Evolutionary conservation across 257 asterid genomes (phyloP).

Genomic region (Nicotiana tomentosiformis): DNA sequence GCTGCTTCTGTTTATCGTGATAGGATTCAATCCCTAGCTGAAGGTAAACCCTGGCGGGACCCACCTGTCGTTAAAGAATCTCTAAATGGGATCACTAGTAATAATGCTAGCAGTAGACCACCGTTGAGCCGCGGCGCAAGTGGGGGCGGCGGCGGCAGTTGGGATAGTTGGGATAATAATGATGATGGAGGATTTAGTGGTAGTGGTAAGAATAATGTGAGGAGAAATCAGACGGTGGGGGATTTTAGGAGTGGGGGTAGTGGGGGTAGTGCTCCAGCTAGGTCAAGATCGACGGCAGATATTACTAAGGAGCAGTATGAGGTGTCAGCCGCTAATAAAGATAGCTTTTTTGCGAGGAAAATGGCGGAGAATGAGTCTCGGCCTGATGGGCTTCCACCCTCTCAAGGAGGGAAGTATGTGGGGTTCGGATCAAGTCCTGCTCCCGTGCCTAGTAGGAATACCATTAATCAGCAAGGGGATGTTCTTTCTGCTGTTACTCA

Average conservation of each 20-base stretch:
- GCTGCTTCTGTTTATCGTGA: slow-evolving; percentile 79
- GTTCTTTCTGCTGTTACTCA: slow-evolving; percentile 70
- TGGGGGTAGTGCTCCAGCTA: slow-evolving; percentile 44
- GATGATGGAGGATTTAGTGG: slow-evolving; percentile 49
- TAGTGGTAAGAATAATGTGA: slow-evolving; percentile 31
- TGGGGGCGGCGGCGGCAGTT: slow-evolving; percentile 26
- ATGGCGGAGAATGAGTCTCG: slow-evolving; percentile 62
- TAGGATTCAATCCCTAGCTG: slow-evolving; percentile 82
- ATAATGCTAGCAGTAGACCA: slow-evolving; percentile 36
- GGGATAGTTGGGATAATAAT: slow-evolving; percentile 86
- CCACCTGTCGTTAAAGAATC: slow-evolving; percentile 72
- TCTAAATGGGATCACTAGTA: slow-evolving; percentile 5
- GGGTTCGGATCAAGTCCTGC: slow-evolving; percentile 78
- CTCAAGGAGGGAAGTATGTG: slow-evolving; percentile 91
- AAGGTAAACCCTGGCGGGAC: slow-evolving; percentile 85
- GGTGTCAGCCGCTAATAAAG: slow-evolving; percentile 84
- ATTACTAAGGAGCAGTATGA: slow-evolving; percentile 55
- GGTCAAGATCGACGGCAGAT: slow-evolving; percentile 67
- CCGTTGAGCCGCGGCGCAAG: slow-evolving; percentile 39
- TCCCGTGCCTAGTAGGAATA: slow-evolving; percentile 32
- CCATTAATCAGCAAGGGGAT: slow-evolving; percentile 42
- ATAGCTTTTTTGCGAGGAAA: slow-evolving; percentile 54
- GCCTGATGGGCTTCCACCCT: slow-evolving; percentile 85
- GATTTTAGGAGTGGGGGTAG: slow-evolving; percentile 63
- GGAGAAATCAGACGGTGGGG: slow-evolving; percentile 74